A percentile compares a stretch with the other conserved stretches of the same genome.
Conservation (phyloP, 1,284 basidiomycete genomes). For the Mycena sp. region DNA sequence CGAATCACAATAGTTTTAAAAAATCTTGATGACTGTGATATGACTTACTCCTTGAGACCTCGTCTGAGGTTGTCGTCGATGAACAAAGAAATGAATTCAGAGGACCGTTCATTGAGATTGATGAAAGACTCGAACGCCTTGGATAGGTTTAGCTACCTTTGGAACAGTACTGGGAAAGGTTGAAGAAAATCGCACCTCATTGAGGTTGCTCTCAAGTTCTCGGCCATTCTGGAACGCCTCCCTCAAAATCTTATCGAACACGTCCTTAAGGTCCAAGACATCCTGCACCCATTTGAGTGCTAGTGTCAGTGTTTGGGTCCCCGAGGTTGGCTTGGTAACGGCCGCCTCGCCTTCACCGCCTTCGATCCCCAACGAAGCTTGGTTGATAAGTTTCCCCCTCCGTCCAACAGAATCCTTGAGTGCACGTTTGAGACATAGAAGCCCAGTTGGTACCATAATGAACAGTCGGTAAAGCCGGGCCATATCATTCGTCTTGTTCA, state of each 20-base stretch:
- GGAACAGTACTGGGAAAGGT: neutral
- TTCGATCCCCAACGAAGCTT: conserved; percentile 48
- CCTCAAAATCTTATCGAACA: conserved; percentile 83
- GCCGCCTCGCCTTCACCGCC: conserved; percentile 46
- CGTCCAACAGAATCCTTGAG: conserved; percentile 81
- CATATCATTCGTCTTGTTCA: conserved; percentile 82
- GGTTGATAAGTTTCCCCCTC: conserved; percentile 87
- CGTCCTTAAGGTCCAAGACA: conserved; percentile 92
- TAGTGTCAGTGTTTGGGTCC: conserved; percentile 56
- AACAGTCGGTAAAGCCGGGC: conserved; percentile 86
- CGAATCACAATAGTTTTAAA: neutral
- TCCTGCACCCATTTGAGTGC: conserved; percentile 97
- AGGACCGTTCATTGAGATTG: conserved; percentile 88
- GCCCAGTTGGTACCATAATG: conserved; percentile 74
- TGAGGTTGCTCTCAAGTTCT: conserved; percentile 85
- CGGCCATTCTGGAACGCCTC: conserved; percentile 80
- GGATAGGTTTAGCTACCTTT: conserved; percentile 7
- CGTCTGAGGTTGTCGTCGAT: conserved; percentile 98
- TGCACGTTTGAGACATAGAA: conserved; percentile 71
- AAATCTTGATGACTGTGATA: neutral
- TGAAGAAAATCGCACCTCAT: conserved; percentile 74
- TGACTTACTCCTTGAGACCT: conserved; percentile 90
- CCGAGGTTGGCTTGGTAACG: conserved; percentile 45
- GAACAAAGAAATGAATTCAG: conserved; percentile 96
- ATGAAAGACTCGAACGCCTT: conserved; percentile 95